Percentiles rank a stretch among this genome's conserved stretches.
phyloP scores from a whole-genome alignment of 805 yeast species.

The Priceomyces medius region DNA sequence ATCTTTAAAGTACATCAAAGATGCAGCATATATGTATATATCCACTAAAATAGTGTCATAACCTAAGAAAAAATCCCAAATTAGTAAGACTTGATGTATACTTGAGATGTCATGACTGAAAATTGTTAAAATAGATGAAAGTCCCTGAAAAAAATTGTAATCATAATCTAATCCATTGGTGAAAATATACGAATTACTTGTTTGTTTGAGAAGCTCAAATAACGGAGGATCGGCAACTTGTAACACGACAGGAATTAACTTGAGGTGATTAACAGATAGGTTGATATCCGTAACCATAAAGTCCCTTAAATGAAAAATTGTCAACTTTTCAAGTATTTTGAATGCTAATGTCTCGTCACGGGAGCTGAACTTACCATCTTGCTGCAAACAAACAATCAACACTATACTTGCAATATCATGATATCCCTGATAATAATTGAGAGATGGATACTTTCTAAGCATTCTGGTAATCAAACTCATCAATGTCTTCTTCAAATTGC shows the following conservation, averaged over 20 bases:
- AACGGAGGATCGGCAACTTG: constrained; percentile 45
- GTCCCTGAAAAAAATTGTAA: constrained; percentile 53
- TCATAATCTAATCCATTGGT: constrained; percentile 30
- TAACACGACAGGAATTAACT: constrained; percentile 63
- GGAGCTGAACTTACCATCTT: constrained; percentile 7
- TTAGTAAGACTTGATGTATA: constrained; percentile 46
- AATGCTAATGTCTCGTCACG: constrained; percentile 34
- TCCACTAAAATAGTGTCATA: constrained; percentile 53
- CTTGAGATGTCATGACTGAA: constrained; percentile 69
- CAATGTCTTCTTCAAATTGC: constrained; percentile 41
- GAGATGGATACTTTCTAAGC: constrained; percentile 56
- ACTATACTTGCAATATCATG: constrained; percentile 81
- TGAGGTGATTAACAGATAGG: constrained; percentile 64
- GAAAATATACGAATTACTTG: constrained; percentile 22
- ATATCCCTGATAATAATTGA: constrained; percentile 87
- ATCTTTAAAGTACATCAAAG: constrained; percentile 47
- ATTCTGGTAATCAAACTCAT: constrained; percentile 48
- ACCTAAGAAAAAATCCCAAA: constrained; percentile 72
- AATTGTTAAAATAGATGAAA: constrained; percentile 75
- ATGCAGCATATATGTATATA: constrained; percentile 60
- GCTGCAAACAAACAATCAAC: constrained; percentile 47
- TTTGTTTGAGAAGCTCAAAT: constrained; percentile 42
- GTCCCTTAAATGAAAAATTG: constrained; percentile 71
- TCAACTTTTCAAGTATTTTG: constrained; percentile 51
- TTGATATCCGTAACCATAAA: constrained; percentile 74